These are phyloP conservation scores for Friedmanniomyces simplex DNA, from an alignment of 495 filamentous ascomycete genomes.

Conservation along the genomic window DNA sequence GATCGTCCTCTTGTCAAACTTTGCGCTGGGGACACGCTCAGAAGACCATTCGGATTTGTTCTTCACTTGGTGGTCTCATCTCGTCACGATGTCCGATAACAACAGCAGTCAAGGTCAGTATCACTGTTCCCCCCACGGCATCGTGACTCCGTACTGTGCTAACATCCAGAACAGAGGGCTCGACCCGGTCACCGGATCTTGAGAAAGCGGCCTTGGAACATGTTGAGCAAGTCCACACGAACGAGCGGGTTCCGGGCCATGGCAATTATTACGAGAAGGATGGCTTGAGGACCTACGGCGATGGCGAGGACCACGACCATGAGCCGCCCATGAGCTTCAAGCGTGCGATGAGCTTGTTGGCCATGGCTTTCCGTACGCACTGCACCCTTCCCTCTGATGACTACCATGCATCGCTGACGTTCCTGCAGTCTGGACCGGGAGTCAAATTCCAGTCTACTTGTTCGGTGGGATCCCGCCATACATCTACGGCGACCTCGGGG, in stretches of 20 bases:
- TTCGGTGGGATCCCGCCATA: slow-evolving; percentile 40
- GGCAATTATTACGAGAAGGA: slow-evolving; percentile 41
- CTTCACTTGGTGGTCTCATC: no score
- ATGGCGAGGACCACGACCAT: slow-evolving; percentile 41
- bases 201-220: slow-evolving; percentile 13
- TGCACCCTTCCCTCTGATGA: not conserved
- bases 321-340: slow-evolving; percentile 32
- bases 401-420: not conserved
- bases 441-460: slow-evolving; percentile 29
- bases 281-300: slow-evolving; percentile 41
- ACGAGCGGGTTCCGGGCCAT: slow-evolving; percentile 33
- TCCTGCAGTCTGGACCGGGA: slow-evolving; percentile 26
- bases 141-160: not conserved
- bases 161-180: not conserved
- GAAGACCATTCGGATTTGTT: no score
- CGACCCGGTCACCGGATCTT: not conserved
- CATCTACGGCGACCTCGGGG: slow-evolving; percentile 58
- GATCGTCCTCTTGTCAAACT: no score
- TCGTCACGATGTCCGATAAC: not conserved
- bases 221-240: slow-evolving; percentile 24
- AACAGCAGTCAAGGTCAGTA: not conserved
- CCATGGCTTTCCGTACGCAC: slow-evolving; percentile 16
- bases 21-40: no score
- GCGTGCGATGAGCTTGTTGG: slow-evolving; percentile 9
- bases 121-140: not conserved